These are phyloP conservation scores for Diospyros lotus DNA, from an alignment of 148 eudicot species.

Conservation along the genomic window DNA sequence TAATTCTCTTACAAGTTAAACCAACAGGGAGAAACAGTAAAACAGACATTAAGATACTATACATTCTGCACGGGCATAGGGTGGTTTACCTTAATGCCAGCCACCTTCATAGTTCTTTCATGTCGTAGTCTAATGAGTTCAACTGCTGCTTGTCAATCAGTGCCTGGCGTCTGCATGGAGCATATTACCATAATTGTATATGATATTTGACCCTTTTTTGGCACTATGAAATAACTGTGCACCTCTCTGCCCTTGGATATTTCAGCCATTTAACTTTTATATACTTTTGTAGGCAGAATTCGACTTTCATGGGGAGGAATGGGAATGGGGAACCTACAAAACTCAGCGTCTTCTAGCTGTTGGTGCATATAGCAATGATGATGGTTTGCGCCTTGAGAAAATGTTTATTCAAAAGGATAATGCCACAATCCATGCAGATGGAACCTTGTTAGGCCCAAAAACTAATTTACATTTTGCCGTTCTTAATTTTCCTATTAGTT, in stretches of 20 bases:
- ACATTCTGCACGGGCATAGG: no score
- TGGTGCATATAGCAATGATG: constrained; percentile 96
- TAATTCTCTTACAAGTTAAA: neutral
- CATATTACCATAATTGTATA: neutral
- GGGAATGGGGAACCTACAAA: constrained; percentile 99
- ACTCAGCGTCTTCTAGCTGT: constrained; percentile 95
- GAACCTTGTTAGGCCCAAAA: constrained; percentile 89
- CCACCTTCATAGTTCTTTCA: neutral
- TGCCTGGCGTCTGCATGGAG: neutral
- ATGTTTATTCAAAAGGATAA: constrained; percentile 96
- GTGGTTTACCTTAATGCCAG: no score
- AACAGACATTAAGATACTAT: neutral
- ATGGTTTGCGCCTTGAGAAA: constrained; percentile 94
- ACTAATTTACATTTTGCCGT: constrained; percentile 99
- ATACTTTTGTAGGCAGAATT: constrained; percentile 73
- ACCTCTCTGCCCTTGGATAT: neutral
- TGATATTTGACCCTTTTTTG: neutral
- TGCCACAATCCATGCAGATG: constrained; percentile 98
- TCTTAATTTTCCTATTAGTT: constrained; percentile 93
- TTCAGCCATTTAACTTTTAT: constrained; percentile 2
- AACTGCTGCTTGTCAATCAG: neutral
- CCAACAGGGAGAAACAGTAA: neutral
- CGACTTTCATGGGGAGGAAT: constrained; percentile 96
- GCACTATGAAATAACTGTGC: neutral
- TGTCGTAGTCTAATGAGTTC: neutral